phyloP scores from a whole-genome alignment of 164 flowering plant genomes.

The Nymphaea colorata region DNA sequence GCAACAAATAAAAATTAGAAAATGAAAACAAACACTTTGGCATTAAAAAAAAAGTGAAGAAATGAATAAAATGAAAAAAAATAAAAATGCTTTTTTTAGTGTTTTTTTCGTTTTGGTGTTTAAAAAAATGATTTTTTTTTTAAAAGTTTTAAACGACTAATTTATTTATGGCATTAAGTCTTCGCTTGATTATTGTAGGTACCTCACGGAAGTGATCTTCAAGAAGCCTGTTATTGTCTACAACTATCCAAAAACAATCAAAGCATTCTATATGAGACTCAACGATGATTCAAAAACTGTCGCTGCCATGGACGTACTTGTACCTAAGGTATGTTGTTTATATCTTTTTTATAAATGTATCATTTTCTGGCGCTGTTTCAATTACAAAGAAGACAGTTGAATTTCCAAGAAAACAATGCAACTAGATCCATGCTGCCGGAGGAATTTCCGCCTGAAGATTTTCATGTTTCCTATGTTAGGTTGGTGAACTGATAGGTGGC shows the following conservation, averaged over 20 bases:
- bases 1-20: too few relatives aligned
- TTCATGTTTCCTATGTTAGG: conserved; percentile 23
- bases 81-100: too few relatives aligned
- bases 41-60: too few relatives aligned
- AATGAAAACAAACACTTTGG: too few relatives aligned
- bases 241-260: conserved; percentile 85
- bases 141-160: too few relatives aligned
- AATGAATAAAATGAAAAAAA: too few relatives aligned
- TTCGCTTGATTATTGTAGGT: conserved; percentile 29
- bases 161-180: not conserved
- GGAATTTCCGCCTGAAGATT: too few relatives aligned
- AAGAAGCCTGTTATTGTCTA: conserved; percentile 87
- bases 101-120: too few relatives aligned
- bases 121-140: too few relatives aligned
- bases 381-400: not conserved
- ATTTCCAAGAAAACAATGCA: not conserved
- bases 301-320: conserved; percentile 99
- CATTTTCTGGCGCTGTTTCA: not conserved
- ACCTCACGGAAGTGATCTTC: conserved; percentile 76
- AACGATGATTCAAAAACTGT: conserved; percentile 81
- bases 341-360: not conserved
- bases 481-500: conserved; percentile 89
- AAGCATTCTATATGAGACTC: conserved; percentile 95
- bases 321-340: conserved; percentile 54
- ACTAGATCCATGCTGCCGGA: too few relatives aligned